phyloP scores from a whole-genome alignment of 163 green algal species.

The Chlorella variabilis region DNA sequence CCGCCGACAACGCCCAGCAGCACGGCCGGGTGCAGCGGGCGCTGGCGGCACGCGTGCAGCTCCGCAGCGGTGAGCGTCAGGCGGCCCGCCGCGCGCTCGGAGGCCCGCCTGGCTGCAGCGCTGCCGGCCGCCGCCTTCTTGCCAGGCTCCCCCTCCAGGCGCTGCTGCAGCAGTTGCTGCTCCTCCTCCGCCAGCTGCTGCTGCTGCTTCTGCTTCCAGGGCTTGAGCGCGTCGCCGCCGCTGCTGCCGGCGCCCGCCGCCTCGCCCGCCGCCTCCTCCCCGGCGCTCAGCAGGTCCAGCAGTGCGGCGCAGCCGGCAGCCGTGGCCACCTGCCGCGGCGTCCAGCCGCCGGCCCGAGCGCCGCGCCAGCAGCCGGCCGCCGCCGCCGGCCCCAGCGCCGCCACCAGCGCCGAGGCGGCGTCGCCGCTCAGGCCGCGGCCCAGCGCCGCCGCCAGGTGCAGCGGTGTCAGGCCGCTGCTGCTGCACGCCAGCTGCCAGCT shows the following conservation, averaged over 20 bases:
- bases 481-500: background rate
- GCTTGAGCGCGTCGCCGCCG: background rate
- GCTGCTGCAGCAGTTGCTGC: background rate
- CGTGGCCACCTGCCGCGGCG: background rate
- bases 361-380: background rate
- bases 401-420: slow-evolving; percentile 6
- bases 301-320: background rate
- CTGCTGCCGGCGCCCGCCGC: background rate
- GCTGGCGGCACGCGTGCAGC: slow-evolving; percentile 3
- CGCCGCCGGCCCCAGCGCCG: background rate
- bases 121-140: background rate
- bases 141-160: background rate
- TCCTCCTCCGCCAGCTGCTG: background rate
- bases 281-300: background rate
- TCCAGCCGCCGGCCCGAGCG: slow-evolving; percentile 4
- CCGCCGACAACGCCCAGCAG: background rate
- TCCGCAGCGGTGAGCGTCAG: background rate
- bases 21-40: background rate
- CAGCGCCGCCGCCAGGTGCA: slow-evolving; percentile 11
- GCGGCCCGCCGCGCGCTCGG: background rate
- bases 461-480: slow-evolving; percentile 1
- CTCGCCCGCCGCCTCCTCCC: too few species aligned
- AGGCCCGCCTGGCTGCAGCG: too few species aligned
- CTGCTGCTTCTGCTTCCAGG: background rate
- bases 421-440: background rate